Conservation (phyloP, 2,329 filamentous ascomycete species). For the Aspergillus persii region DNA sequence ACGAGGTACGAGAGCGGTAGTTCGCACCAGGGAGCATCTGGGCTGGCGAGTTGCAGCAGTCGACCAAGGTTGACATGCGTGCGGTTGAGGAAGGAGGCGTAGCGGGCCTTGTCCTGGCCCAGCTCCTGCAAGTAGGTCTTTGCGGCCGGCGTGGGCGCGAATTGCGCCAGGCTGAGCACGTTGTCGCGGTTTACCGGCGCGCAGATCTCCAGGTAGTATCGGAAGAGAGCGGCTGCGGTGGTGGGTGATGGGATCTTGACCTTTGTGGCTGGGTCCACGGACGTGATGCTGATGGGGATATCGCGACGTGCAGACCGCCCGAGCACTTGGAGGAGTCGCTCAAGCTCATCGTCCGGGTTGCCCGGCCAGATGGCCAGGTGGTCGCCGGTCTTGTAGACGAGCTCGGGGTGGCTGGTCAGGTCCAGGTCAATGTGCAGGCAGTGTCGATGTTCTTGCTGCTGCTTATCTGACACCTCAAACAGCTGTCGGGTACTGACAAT, state of each 20-base stretch:
- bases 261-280: conserved; percentile 64
- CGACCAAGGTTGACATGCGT: conserved; percentile 66
- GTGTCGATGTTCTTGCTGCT: conserved; percentile 53
- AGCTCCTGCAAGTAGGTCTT: conserved; percentile 81
- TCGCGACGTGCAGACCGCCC: conserved; percentile 49
- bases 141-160: conserved; percentile 72
- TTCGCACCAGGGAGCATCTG: conserved; percentile 69
- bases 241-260: conserved; percentile 89
- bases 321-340: conserved; percentile 72
- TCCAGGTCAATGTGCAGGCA: conserved; percentile 90
- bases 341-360: conserved; percentile 81
- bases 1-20: conserved; percentile 87
- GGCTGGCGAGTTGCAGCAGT: conserved; percentile 57
- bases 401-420: conserved; percentile 69
- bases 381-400: conserved; percentile 90
- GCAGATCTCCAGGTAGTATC: conserved; percentile 91
- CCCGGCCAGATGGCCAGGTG: conserved; percentile 91
- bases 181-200: conserved; percentile 91
- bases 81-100: conserved; percentile 71
- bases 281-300: conserved; percentile 55
- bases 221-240: conserved; percentile 78
- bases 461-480: conserved; percentile 56
- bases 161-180: conserved; percentile 74
- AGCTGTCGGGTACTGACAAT: conserved; percentile 77
- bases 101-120: conserved; percentile 81